Evolutionary conservation across 1,284 basidiomycete genomes (phyloP).

Genomic region (Fomitopsis schrenkii): DNA sequence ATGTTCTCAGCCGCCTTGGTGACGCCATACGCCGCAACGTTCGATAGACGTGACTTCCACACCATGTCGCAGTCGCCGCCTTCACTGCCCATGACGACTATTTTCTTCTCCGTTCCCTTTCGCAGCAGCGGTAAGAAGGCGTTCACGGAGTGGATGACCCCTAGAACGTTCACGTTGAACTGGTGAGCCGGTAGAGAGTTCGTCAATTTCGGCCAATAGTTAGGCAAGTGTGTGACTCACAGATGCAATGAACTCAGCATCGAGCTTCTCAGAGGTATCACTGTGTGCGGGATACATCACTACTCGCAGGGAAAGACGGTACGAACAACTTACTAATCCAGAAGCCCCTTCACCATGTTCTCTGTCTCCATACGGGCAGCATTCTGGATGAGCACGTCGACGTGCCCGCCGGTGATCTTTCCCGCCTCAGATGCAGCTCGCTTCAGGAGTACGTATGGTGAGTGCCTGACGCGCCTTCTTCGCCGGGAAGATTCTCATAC

Average conservation of each 20-base stretch:
- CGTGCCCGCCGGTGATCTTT: constrained; percentile 19
- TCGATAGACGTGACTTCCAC: constrained; percentile 8
- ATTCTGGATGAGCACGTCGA: constrained; percentile 30
- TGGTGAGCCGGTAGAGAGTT: neutral
- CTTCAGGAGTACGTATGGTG: neutral
- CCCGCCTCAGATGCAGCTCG: constrained; percentile 13
- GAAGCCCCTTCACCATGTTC: neutral
- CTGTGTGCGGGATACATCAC: neutral
- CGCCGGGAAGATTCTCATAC: constrained; percentile 5
- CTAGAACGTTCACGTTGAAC: constrained; percentile 35
- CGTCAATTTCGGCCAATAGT: neutral
- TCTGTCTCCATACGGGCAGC: constrained; percentile 14
- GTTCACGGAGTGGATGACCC: constrained; percentile 32
- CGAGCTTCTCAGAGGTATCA: constrained; percentile 10
- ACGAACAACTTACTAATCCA: constrained; percentile 9
- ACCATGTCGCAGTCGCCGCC: constrained; percentile 27
- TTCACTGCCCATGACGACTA: constrained; percentile 30
- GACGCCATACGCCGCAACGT: constrained; percentile 27
- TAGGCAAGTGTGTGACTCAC: constrained; percentile 1
- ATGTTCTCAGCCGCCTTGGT: constrained; percentile 37
- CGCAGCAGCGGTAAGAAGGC: constrained; percentile 34
- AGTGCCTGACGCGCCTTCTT: neutral
- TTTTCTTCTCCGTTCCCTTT: constrained; percentile 31
- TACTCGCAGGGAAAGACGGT: no score
- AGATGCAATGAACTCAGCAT: constrained; percentile 9